Conservation (phyloP, 2,329 filamentous ascomycete genomes). For the Dichotomopilus funicola region DNA sequence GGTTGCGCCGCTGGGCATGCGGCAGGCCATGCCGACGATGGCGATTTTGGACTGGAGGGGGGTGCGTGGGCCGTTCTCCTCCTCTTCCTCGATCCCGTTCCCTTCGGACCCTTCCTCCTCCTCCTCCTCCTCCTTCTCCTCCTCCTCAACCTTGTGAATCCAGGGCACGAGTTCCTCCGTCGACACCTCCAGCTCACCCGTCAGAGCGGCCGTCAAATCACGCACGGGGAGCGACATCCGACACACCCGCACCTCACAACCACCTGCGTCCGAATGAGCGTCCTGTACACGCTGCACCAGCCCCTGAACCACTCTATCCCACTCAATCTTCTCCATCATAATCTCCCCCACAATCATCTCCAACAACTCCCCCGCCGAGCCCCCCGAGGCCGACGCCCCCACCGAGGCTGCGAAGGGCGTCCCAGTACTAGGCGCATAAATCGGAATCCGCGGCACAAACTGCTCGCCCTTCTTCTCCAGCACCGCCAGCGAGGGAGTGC, state of each 20-base stretch:
- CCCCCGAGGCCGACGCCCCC: too few species aligned
- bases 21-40: slow-evolving; percentile 75
- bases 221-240: neutral
- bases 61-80: neutral
- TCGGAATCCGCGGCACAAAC: neutral
- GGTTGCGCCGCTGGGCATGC: slow-evolving; percentile 66
- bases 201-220: neutral
- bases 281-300: slow-evolving; percentile 20
- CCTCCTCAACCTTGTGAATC: slow-evolving; percentile 6
- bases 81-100: too few species aligned
- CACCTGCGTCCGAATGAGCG: slow-evolving; percentile 3
- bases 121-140: too few species aligned
- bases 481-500: neutral
- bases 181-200: neutral
- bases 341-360: slow-evolving; percentile 26
- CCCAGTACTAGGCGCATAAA: neutral
- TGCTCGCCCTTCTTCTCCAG: neutral
- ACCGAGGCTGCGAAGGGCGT: slow-evolving; percentile 7
- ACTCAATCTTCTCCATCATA: slow-evolving; percentile 27
- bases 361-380: slow-evolving; percentile 21
- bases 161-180: slow-evolving; percentile 23
- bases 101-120: too few species aligned
- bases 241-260: neutral
- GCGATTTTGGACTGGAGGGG: slow-evolving; percentile 61
- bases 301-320: slow-evolving; percentile 26